Percentiles rank a stretch among this genome's conserved stretches.
phyloP scores from a whole-genome alignment of 306 rosid species.

The Boehmeria nivea region DNA sequence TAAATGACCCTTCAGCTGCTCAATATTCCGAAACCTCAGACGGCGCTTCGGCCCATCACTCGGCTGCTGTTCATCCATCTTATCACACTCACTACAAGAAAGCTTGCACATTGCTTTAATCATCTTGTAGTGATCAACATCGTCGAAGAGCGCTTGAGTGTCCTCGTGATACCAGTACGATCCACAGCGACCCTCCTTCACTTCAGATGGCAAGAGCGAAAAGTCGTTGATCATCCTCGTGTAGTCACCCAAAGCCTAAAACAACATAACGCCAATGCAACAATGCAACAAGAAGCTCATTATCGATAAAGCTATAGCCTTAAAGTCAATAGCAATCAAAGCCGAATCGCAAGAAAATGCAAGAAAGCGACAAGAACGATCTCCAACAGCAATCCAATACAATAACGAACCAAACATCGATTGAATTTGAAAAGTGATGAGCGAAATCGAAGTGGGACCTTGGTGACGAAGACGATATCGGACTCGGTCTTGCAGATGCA shows the following conservation, averaged over 20 bases:
- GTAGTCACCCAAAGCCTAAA: slow-evolving; percentile 56
- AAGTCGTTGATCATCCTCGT: slow-evolving; percentile 46
- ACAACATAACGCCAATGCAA: not conserved
- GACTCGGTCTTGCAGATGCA: slow-evolving; percentile 89
- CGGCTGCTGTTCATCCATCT: slow-evolving; percentile 56
- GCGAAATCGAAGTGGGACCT: slow-evolving; percentile 32
- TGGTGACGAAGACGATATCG: slow-evolving; percentile 61
- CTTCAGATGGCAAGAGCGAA: slow-evolving; percentile 36
- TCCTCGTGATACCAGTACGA: slow-evolving; percentile 50
- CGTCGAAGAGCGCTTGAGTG: slow-evolving; percentile 43
- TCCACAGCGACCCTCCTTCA: slow-evolving; percentile 43
- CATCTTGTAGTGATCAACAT: slow-evolving; percentile 55
- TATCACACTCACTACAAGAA: slow-evolving; percentile 82
- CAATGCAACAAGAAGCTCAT: not conserved
- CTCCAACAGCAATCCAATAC: not conserved
- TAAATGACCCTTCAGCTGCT: slow-evolving; percentile 87
- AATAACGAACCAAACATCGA: not conserved
- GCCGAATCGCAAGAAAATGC: not conserved
- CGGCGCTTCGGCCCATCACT: slow-evolving; percentile 59
- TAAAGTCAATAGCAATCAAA: not conserved
- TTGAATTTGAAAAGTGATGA: not conserved
- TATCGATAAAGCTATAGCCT: too few species aligned
- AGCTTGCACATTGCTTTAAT: slow-evolving; percentile 58
- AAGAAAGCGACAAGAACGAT: not conserved
- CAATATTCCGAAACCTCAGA: slow-evolving; percentile 58